Evolutionary conservation across 1,284 basidiomycete genomes (phyloP).

Genomic region (Cryptococcus neoformans): DNA sequence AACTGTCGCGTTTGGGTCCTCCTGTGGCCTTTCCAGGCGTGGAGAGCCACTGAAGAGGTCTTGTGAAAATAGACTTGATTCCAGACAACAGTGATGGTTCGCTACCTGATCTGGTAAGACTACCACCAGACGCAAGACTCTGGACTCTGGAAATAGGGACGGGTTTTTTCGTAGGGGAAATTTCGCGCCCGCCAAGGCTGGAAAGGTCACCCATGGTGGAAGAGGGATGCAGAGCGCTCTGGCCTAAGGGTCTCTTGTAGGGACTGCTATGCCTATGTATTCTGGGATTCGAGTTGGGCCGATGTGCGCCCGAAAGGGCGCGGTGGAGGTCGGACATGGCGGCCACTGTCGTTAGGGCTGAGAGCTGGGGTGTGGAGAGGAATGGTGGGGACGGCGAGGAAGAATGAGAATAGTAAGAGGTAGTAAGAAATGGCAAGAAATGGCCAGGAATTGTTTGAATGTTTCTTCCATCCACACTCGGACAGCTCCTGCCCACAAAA

Average conservation of each 20-base stretch:
- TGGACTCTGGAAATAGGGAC: not conserved
- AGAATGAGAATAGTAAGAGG: no score
- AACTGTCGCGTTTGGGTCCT: constrained; percentile 21
- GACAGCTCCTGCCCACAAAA: not conserved
- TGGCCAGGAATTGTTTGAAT: not conserved
- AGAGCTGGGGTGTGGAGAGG: no score
- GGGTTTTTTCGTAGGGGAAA: constrained; percentile 16
- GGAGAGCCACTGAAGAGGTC: constrained; percentile 34
- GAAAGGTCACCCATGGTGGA: constrained; percentile 10
- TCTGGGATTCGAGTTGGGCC: constrained; percentile 13
- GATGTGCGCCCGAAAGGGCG: constrained; percentile 1
- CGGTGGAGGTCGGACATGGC: constrained; percentile 1
- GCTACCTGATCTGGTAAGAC: constrained; percentile 20
- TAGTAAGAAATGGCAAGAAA: no score
- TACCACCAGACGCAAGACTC: not conserved
- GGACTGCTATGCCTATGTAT: constrained; percentile 27
- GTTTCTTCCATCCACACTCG: not conserved
- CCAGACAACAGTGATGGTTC: constrained; percentile 28
- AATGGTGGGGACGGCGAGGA: no score
- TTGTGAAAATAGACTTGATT: constrained; percentile 32
- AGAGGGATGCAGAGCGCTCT: constrained; percentile 13
- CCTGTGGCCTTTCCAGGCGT: constrained; percentile 19
- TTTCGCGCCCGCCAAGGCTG: constrained; percentile 1
- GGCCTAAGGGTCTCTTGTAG: constrained; percentile 18
- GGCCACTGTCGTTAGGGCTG: no score